phyloP scores from a whole-genome alignment of 495 filamentous ascomycete genomes.

The Talaromyces trachyspermus region DNA sequence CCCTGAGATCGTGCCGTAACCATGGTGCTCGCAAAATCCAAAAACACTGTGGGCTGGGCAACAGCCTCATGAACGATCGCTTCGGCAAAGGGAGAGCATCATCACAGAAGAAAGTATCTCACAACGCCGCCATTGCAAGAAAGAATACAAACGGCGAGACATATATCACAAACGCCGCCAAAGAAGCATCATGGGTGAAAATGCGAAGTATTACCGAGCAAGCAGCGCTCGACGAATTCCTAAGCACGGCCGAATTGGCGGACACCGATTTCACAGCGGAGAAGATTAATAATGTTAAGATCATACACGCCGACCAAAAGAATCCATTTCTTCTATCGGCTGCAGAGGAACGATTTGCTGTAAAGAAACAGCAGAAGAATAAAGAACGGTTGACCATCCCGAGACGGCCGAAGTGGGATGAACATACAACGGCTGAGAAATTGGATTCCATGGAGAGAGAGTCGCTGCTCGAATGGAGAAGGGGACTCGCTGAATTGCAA shows the following conservation, averaged over 20 bases:
- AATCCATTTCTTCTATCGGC: conserved; percentile 91
- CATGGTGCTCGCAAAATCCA: conserved; percentile 95
- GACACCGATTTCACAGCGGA: conserved; percentile 98
- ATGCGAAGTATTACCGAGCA: conserved; percentile 99
- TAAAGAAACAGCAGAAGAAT: conserved; percentile 77
- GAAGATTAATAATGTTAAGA: conserved; percentile 97
- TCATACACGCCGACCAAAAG: conserved; percentile 89
- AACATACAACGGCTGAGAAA: conserved; percentile 70
- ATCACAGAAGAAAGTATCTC: conserved; percentile 59
- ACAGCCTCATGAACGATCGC: conserved; percentile 86
- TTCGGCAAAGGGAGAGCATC: conserved; percentile 82
- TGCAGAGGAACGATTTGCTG: conserved; percentile 69
- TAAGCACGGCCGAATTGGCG: conserved; percentile 84
- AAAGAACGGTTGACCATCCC: conserved; percentile 77
- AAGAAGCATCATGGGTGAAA: conserved; percentile 55
- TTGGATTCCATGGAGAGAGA: conserved; percentile 74
- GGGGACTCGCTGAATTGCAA: conserved; percentile 84
- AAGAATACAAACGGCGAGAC: conserved; percentile 38
- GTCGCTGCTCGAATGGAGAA: conserved; percentile 79
- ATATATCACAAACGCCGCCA: conserved; percentile 39
- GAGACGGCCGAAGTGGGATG: conserved; percentile 81
- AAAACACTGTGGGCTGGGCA: conserved; percentile 90
- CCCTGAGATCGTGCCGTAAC: conserved; percentile 26
- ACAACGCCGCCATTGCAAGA: conserved; percentile 47
- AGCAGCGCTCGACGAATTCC: conserved; percentile 82